Base-by-base conservation (phyloP, 2,329 filamentous ascomycete species). In the Apiospora phragmitis region DNA sequence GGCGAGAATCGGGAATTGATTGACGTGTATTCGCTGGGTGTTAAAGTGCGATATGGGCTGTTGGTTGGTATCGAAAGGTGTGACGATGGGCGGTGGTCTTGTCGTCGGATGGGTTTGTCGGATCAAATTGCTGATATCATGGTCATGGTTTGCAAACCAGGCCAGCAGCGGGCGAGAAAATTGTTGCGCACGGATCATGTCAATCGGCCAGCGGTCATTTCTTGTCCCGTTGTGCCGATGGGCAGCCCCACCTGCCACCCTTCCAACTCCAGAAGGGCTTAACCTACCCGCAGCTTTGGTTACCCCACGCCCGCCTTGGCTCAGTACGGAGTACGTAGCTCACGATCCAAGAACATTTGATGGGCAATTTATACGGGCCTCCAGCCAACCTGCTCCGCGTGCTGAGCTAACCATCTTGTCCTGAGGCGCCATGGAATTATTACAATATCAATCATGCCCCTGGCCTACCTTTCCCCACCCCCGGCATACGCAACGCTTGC, bases 151-250 rank as follows among this genome's bases (percentile, higher is more conserved):
- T 49, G 11, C 24, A 32, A 29, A 4, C 32, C 51, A 47, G 26
- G 38, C 42, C 21, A n/a, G 43, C 18, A 47, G 43, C 43, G 43
- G 43, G 43, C 18, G 47, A 69, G 70, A 73, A 73, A 73, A 70
- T 73, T 73, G 68, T 71, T 69, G 71, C 59, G 72, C 72, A 70
- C 68, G 42, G 72, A 62, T 62, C 72, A 70, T 29, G 47, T 4
- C 35, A 7, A 45, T 41, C 43, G 70, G 42, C 29, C 24, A 21
- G 35, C 41, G 65, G 59, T 18, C 62, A 41, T 26, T 47, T 51
- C 41, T 59, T 16, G 66, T 24, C 67, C 51, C 68, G 68, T 70
- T 32, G 21, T 24, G 55, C 55, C 32, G 55, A n/a, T 43, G 8
- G 4, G 26, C 26, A 32, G 49, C 26, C 49, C 49, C 49, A 32